Conservation (phyloP, 2,329 filamentous ascomycete genomes). For the Nectriaceae sp. region DNA sequence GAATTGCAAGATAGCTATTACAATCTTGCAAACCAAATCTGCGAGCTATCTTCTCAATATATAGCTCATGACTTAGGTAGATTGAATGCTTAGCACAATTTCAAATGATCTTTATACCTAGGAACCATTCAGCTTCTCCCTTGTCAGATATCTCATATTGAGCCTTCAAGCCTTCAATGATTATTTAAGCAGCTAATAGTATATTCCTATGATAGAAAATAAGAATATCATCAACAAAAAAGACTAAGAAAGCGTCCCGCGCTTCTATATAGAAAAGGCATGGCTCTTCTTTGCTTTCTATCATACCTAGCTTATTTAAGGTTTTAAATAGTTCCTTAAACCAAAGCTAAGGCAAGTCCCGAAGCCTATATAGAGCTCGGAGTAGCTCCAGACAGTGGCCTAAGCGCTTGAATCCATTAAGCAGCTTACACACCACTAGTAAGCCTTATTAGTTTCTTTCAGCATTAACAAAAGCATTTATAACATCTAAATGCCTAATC, state of each 20-base stretch:
- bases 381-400: not conserved
- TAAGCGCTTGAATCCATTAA: too few species aligned
- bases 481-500: slow-evolving; percentile 4
- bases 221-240: not conserved
- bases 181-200: not conserved
- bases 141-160: too few species aligned
- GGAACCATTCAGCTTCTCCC: too few species aligned
- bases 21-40: not conserved
- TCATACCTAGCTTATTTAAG: not conserved
- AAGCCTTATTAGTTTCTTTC: slow-evolving; percentile 2
- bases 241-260: not conserved
- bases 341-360: not conserved
- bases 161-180: not conserved
- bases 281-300: not conserved
- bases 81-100: not conserved
- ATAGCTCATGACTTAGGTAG: not conserved
- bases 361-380: not conserved
- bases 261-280: not conserved
- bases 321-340: not conserved
- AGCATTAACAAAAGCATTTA: slow-evolving; percentile 10
- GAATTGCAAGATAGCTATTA: not conserved
- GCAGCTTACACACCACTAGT: too few species aligned
- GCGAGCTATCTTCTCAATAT: not conserved
- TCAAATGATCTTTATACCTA: not conserved
- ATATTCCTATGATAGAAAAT: not conserved